phyloP scores from a whole-genome alignment of 768 basidiomycete genomes.

The Leccinum ochraceum region DNA sequence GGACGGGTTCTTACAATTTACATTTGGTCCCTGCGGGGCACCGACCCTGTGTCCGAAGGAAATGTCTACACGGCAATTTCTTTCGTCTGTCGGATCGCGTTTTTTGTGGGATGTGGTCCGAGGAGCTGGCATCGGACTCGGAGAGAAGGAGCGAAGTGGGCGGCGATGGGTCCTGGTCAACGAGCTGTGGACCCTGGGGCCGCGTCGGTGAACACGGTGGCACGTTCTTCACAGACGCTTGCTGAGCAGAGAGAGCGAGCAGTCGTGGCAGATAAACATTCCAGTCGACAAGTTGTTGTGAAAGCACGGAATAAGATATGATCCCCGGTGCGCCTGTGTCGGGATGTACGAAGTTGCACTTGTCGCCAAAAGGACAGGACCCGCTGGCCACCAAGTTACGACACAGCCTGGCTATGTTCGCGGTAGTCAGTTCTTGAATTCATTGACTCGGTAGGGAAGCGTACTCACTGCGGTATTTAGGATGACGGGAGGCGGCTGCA shows the following conservation, averaged over 20 bases:
- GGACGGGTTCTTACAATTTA: constrained; percentile 38
- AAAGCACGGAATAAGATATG: constrained; percentile 17
- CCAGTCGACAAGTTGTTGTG: constrained; percentile 20
- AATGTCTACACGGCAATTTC: constrained; percentile 43
- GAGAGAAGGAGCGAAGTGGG: constrained; percentile 26
- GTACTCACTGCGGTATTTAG: constrained; percentile 36
- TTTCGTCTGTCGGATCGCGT: constrained; percentile 17
- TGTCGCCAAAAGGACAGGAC: constrained; percentile 38
- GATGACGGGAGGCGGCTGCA: constrained; percentile 16
- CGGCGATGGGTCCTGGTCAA: constrained; percentile 25
- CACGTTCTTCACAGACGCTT: constrained; percentile 1
- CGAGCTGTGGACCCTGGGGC: constrained; percentile 8
- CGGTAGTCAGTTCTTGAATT: constrained; percentile 2
- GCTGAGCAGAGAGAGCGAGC: constrained; percentile 12
- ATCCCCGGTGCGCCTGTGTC: neutral
- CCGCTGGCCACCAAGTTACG: constrained; percentile 36
- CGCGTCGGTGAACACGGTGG: constrained; percentile 4
- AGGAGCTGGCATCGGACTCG: constrained; percentile 19
- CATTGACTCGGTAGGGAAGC: neutral
- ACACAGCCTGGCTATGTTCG: constrained; percentile 38
- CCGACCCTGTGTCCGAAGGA: constrained; percentile 42
- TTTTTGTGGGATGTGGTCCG: constrained; percentile 8
- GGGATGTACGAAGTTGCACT: constrained; percentile 42
- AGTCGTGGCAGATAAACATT: constrained; percentile 19
- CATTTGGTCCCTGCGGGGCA: constrained; percentile 44